A percentile compares a stretch with the other conserved stretches of the same genome.
phyloP scores from a whole-genome alignment of 116 monocot species.

The Trichopus zeylanicus region DNA sequence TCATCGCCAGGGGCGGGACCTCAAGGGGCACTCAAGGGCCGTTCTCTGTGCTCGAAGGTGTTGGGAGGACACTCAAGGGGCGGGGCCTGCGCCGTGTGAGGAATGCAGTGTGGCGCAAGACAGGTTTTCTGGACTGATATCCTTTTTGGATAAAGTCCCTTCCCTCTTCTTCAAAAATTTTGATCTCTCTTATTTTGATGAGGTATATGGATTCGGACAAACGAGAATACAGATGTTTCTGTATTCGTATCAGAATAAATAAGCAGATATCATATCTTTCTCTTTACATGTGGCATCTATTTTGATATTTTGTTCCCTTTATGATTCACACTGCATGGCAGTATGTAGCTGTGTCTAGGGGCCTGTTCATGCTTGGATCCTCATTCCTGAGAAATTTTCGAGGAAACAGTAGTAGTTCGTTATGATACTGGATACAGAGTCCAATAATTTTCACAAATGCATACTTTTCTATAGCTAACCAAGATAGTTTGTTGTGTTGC shows the following conservation, averaged over 20 bases:
- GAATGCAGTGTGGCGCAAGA: constrained; percentile 59
- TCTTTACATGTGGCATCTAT: no score
- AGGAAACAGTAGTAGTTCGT: no score
- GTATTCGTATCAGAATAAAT: neutral
- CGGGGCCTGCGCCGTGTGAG: constrained; percentile 51
- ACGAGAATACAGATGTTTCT: neutral
- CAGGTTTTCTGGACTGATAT: constrained; percentile 57
- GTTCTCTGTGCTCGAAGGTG: constrained; percentile 71
- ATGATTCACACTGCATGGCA: no score
- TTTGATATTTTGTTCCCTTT: no score
- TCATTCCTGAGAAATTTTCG: no score
- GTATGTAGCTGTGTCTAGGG: no score
- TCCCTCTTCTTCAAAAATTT: neutral
- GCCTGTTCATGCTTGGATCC: no score
- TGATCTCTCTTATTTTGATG: neutral
- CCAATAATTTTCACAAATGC: no score
- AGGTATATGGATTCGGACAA: neutral
- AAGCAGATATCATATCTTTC: neutral
- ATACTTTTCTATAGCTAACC: no score
- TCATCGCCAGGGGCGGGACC: constrained; percentile 43
- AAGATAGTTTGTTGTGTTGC: no score
- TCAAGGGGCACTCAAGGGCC: constrained; percentile 44
- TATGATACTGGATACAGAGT: no score
- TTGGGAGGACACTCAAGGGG: constrained; percentile 78
- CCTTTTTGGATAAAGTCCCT: neutral